Base-by-base conservation (phyloP, 257 asterid genomes). In the Eustoma russellianum region DNA sequence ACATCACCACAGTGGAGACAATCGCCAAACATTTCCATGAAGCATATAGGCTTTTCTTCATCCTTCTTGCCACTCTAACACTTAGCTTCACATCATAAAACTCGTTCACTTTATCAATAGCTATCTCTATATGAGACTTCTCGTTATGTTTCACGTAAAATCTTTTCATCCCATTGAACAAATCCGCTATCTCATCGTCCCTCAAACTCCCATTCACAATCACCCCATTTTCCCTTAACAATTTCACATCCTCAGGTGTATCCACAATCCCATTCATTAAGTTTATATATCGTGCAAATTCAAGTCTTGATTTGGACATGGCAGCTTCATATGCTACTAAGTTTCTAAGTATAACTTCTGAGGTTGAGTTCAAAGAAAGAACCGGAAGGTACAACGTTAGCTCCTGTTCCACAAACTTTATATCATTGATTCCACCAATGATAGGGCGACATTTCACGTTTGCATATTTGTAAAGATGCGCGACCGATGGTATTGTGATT, bases 291-390 rank as follows among this genome's bases (percentile, higher is more conserved):
- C 77, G 72, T 0, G 81, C 72, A 15, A 77, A 46, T 53, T 66
- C 77, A 3, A 55, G 73, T 9, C 59, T 48, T 15, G 81, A 66
- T 28, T 59, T 41, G 3, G 67, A 57, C 56, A 57, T 52, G 13
- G 78, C 67, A 7, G 73, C 79, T 51, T 80, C 88, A 17, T 62
- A 80, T 13, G 80, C 76, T 52, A 80, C 75, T 59, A 80, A 41
- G 48, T 77, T 80, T 35, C 88, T 74, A 57, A 77, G 41, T 17
- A 77, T 57, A 7, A 69, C 66, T 58, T 80, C 81, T 2, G 81
- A 66, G 15, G 65, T 57, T 7, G 69, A 49, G 13, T 57, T 75
- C 17, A 77, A 17, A 16, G 48, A 67, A 17, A 80, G 59, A 13
- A 55, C 74, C 0, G 88, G 88, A 16, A 80, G 84, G n/a, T 72